Evolutionary conservation across 169 alveolate genomes (phyloP).

Genomic region (Eimeria brunetti): DNA sequence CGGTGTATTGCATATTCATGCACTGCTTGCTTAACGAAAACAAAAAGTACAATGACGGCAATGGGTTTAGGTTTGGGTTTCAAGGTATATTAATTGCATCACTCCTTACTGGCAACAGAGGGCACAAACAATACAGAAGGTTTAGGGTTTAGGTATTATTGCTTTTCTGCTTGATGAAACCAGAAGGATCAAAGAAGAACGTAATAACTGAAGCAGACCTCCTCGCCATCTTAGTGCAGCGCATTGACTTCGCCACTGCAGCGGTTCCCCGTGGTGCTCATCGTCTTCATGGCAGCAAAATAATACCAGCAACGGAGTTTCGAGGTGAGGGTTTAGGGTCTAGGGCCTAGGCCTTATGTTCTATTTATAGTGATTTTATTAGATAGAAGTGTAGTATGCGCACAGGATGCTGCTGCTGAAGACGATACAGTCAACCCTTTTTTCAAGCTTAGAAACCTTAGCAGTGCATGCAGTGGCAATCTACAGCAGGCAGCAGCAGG

Average conservation of each 20-base stretch:
- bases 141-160: not conserved
- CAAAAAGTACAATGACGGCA: not conserved
- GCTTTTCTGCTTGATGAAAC: not conserved
- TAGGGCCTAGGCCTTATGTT: not conserved
- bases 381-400: not conserved
- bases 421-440: not conserved
- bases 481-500: not conserved
- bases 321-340: conserved; percentile 19
- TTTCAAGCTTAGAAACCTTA: no score
- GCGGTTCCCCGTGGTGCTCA: conserved; percentile 79
- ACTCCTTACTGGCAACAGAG: not conserved
- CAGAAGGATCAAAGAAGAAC: conserved; percentile 24
- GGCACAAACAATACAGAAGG: not conserved
- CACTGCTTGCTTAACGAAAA: not conserved
- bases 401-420: not conserved
- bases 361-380: no score
- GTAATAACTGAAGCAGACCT: conserved; percentile 6
- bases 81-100: no score
- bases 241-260: conserved; percentile 74
- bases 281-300: conserved; percentile 46
- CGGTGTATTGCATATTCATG: not conserved
- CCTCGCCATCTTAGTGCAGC: conserved; percentile 22
- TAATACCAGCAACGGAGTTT: conserved; percentile 66
- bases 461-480: not conserved
- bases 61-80: not conserved